These are phyloP conservation scores for Uncinocarpus reesii DNA, from an alignment of 2,329 filamentous ascomycete genomes.

Conservation along the genomic window DNA sequence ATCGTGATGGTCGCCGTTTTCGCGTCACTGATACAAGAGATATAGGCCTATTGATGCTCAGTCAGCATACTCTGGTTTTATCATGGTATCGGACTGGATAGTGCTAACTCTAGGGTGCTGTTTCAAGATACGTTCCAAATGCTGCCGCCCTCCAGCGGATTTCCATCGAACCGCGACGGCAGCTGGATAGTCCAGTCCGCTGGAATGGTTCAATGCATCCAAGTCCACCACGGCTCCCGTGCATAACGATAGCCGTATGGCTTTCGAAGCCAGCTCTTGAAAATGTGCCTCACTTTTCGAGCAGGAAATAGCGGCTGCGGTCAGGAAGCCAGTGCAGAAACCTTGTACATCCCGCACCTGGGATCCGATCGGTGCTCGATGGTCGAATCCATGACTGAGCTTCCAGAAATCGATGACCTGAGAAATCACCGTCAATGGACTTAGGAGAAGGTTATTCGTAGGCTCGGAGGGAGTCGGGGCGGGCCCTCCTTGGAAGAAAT, in stretches of 20 bases:
- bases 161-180: not conserved
- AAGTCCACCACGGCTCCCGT: not conserved
- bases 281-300: slow-evolving; percentile 1
- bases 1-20: not conserved
- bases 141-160: not conserved
- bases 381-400: slow-evolving; percentile 1
- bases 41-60: slow-evolving; percentile 7
- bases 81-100: too few relatives aligned
- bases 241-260: not conserved
- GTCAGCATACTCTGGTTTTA: too few relatives aligned
- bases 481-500: not conserved
- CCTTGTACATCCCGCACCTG: not conserved
- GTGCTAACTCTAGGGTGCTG: not conserved
- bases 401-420: slow-evolving; percentile 1
- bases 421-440: not conserved
- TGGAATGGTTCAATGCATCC: not conserved
- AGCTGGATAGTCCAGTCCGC: not conserved
- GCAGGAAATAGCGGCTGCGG: not conserved
- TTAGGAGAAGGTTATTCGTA: not conserved
- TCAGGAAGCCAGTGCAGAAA: not conserved
- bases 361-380: not conserved
- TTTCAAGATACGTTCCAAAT: not conserved
- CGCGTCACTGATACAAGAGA: not conserved
- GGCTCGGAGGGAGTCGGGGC: not conserved
- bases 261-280: not conserved